phyloP scores from a whole-genome alignment of 345 rosid species.

The Syzygium oleosum region DNA sequence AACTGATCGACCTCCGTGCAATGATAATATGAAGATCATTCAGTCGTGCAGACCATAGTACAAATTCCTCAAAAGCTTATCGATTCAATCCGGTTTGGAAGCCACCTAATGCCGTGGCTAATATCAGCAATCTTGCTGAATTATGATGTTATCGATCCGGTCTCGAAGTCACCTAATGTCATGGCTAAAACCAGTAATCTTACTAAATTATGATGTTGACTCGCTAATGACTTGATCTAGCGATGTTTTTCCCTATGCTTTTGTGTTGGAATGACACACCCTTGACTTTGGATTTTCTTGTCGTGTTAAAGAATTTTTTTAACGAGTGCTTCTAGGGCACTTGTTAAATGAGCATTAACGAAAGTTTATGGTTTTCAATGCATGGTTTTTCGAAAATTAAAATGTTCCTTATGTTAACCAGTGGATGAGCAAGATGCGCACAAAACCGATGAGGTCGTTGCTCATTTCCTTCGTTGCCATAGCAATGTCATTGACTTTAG shows the following conservation, averaged over 20 bases:
- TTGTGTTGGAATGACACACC: neutral
- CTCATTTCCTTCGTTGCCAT: neutral
- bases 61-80: neutral
- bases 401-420: neutral
- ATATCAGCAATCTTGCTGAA: neutral
- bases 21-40: neutral
- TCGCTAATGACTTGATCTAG: neutral
- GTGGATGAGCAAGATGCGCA: neutral
- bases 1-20: neutral
- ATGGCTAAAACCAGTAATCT: neutral
- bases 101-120: neutral
- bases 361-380: neutral
- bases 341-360: neutral
- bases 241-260: neutral
- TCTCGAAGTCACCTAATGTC: neutral
- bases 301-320: neutral
- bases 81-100: neutral
- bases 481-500: neutral
- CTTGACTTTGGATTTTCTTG: neutral
- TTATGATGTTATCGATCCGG: neutral
- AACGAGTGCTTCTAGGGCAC: neutral
- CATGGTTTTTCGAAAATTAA: neutral
- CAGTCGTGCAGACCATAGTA: neutral
- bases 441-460: neutral
- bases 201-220: neutral